A percentile compares a stretch with the other conserved stretches of the same genome.
phyloP scores from a whole-genome alignment of 2,329 filamentous ascomycete species.

The Zymoseptoria tritici region DNA sequence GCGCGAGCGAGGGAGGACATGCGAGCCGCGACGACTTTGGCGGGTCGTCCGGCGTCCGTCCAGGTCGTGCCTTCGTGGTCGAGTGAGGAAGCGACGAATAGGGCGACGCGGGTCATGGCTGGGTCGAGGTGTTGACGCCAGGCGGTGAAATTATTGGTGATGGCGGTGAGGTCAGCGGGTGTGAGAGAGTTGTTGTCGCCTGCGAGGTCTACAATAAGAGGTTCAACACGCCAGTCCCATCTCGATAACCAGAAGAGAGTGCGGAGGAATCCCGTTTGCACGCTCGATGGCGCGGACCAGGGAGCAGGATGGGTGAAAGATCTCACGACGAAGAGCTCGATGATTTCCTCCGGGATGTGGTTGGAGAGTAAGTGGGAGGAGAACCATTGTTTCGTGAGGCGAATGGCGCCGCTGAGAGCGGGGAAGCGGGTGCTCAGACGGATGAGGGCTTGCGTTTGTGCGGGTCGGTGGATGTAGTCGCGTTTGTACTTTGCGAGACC shows the following conservation, averaged over 20 bases:
- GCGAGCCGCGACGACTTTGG: slow-evolving; percentile 74
- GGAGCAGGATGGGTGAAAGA: slow-evolving; percentile 77
- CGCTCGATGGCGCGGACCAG: slow-evolving; percentile 68
- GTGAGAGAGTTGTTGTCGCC: slow-evolving; percentile 40
- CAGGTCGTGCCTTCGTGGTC: slow-evolving; percentile 74
- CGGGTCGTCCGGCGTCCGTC: slow-evolving; percentile 61
- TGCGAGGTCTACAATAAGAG: slow-evolving; percentile 70
- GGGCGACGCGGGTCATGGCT: slow-evolving; percentile 70
- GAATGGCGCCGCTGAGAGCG: slow-evolving; percentile 71
- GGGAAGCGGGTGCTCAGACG: slow-evolving; percentile 74
- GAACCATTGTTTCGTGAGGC: slow-evolving; percentile 87
- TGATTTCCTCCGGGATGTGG: slow-evolving; percentile 70
- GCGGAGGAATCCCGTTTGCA: slow-evolving; percentile 72
- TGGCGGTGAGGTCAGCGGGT: slow-evolving; percentile 51
- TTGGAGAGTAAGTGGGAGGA: slow-evolving; percentile 67
- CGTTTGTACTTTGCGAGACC: slow-evolving; percentile 66
- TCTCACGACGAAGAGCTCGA: slow-evolving; percentile 74
- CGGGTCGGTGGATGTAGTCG: slow-evolving; percentile 62
- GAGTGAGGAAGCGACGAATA: slow-evolving; percentile 74
- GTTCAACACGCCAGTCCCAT: slow-evolving; percentile 87
- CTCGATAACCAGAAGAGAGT: slow-evolving; percentile 70
- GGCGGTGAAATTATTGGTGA: slow-evolving; percentile 65
- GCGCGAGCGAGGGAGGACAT: slow-evolving; percentile 77
- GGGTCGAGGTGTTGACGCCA: slow-evolving; percentile 80
- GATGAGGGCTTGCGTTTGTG: slow-evolving; percentile 74